Conservation (phyloP, 2,329 filamentous ascomycete species). For the Neofusicoccum laricinum region DNA sequence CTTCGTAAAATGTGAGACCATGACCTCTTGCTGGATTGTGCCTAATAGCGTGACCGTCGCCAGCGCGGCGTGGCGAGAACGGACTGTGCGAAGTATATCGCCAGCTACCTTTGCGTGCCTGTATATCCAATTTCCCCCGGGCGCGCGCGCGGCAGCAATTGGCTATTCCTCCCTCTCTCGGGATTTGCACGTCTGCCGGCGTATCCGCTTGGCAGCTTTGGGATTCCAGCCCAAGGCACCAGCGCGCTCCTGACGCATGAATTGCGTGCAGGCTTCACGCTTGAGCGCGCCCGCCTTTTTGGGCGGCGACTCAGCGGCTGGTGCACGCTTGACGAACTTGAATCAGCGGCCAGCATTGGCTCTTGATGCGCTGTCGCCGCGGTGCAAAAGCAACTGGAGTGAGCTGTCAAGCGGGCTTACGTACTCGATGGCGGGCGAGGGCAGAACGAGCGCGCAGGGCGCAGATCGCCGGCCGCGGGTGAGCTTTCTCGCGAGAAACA, state of each 20-base stretch:
- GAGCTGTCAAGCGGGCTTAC: conserved; percentile 8
- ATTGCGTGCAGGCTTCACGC: conserved; percentile 7
- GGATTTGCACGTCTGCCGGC: conserved; percentile 11
- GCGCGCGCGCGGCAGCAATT: conserved; percentile 3
- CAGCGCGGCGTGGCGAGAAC: neutral
- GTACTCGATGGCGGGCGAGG: neutral
- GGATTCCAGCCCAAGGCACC: conserved; percentile 17
- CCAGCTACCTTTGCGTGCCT: conserved; percentile 10
- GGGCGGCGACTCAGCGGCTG: conserved; percentile 10
- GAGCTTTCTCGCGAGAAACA: neutral
- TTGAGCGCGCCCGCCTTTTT: conserved; percentile 1
- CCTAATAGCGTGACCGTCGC: neutral
- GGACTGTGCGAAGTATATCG: conserved; percentile 11
- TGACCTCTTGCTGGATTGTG: neutral
- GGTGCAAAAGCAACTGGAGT: neutral
- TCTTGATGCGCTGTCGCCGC: conserved; percentile 12
- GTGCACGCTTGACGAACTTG: conserved; percentile 13
- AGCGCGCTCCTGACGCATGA: neutral
- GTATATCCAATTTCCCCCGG: conserved; percentile 14
- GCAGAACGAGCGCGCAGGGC: neutral
- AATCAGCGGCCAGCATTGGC: conserved; percentile 11
- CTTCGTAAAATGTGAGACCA: conserved; percentile 7
- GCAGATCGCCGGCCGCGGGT: neutral
- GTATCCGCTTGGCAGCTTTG: conserved; percentile 14
- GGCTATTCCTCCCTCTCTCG: neutral